phyloP scores from a whole-genome alignment of 495 filamentous ascomycete genomes.

The Evernia prunastri region DNA sequence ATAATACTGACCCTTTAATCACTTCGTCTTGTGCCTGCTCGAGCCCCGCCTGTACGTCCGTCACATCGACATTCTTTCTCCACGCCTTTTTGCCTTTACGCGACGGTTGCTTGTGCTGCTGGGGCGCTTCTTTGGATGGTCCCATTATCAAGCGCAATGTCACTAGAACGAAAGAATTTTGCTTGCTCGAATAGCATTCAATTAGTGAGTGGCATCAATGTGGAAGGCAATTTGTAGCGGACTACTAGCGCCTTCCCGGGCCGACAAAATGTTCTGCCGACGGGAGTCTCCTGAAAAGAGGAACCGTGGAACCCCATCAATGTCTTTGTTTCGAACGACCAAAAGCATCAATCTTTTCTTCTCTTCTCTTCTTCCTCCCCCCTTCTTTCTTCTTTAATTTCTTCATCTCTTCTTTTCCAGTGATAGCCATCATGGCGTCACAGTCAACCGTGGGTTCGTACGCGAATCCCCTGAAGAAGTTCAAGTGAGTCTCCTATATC shows the following conservation, averaged over 20 bases:
- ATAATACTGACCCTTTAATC: slow-evolving; percentile 64
- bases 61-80: slow-evolving; percentile 94
- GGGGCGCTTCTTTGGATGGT: slow-evolving; percentile 38
- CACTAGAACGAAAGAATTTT: not conserved
- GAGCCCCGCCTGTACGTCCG: slow-evolving; percentile 75
- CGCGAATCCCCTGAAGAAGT: slow-evolving; percentile 99
- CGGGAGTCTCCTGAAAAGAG: slow-evolving; percentile 8
- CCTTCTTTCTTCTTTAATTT: not conserved
- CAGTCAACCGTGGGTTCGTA: slow-evolving; percentile 70
- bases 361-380: slow-evolving; percentile 10
- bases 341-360: not conserved
- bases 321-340: slow-evolving; percentile 7
- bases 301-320: slow-evolving; percentile 3
- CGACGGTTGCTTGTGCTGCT: slow-evolving; percentile 72
- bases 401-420: not conserved
- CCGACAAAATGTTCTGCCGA: not conserved
- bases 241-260: not conserved
- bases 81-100: slow-evolving; percentile 97
- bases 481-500: slow-evolving; percentile 62
- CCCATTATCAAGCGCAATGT: slow-evolving; percentile 1
- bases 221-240: not conserved
- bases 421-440: slow-evolving; percentile 31
- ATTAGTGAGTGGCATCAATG: not conserved
- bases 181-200: not conserved
- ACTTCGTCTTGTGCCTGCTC: slow-evolving; percentile 79